phyloP scores from a whole-genome alignment of 257 asterid species.

The Vinca minor region DNA sequence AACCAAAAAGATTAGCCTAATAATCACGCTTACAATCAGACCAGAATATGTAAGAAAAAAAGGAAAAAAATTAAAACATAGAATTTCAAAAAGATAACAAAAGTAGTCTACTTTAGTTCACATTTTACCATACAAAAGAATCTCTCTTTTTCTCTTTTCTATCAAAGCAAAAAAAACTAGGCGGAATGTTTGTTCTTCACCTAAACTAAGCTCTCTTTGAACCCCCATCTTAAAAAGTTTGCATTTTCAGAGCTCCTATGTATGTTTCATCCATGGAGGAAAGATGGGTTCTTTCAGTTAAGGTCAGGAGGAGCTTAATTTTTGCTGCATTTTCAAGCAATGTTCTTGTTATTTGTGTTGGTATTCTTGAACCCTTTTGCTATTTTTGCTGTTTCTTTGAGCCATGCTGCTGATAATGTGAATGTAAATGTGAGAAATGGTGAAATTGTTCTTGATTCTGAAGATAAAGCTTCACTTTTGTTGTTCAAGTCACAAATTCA shows the following conservation, averaged over 20 bases:
- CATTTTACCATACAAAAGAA: slow-evolving; percentile 15
- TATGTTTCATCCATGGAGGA: slow-evolving; percentile 20
- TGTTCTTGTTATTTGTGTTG: slow-evolving; percentile 16
- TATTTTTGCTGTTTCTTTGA: slow-evolving; percentile 20
- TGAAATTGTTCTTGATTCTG: slow-evolving; percentile 16
- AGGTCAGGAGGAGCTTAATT: slow-evolving; percentile 8
- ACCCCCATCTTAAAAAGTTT: background rate
- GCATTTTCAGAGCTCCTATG: background rate
- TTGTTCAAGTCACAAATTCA: slow-evolving; percentile 50
- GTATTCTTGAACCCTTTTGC: slow-evolving; percentile 16
- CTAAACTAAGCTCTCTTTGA: slow-evolving; percentile 14
- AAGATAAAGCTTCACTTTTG: slow-evolving; percentile 51
- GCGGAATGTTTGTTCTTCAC: slow-evolving; percentile 33
- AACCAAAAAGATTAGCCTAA: slow-evolving; percentile 2
- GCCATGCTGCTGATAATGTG: background rate
- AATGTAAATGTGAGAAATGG: slow-evolving; percentile 7
- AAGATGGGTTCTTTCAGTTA: slow-evolving; percentile 20
- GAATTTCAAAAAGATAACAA: slow-evolving; percentile 19
- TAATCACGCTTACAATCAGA: slow-evolving; percentile 19
- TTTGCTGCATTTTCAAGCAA: slow-evolving; percentile 11
- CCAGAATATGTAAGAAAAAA: background rate
- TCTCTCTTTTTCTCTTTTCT: background rate
- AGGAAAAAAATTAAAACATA: slow-evolving; percentile 2
- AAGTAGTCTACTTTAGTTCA: slow-evolving; percentile 26
- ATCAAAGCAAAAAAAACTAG: slow-evolving; percentile 14